These are phyloP conservation scores for Saccharomycopsis fibuligera DNA, from an alignment of 805 yeast species.

Conservation along the genomic window DNA sequence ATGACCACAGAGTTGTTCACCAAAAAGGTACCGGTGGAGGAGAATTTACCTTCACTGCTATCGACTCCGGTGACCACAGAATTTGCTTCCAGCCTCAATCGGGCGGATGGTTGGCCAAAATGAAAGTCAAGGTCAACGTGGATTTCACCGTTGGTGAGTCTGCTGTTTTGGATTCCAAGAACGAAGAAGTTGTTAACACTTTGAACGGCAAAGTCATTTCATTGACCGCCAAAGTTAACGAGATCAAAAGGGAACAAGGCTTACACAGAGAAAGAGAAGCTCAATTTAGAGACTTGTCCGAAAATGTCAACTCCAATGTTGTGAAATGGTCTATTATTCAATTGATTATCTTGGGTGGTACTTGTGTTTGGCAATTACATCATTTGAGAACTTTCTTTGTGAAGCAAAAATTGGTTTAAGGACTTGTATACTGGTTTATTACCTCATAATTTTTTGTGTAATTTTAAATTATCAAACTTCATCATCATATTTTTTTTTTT, in stretches of 20 bases:
- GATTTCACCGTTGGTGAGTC: slow-evolving; percentile 67
- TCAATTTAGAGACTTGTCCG: slow-evolving; percentile 63
- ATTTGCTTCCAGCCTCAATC: slow-evolving; percentile 54
- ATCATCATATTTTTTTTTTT: no score
- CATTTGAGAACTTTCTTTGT: slow-evolving; percentile 73
- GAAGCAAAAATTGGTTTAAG: slow-evolving; percentile 62
- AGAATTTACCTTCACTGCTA: slow-evolving; percentile 66
- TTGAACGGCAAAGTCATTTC: slow-evolving; percentile 52
- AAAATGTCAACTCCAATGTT: slow-evolving; percentile 61
- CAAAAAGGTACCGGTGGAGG: slow-evolving; percentile 62
- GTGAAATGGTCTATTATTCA: slow-evolving; percentile 71
- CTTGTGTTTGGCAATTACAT: slow-evolving; percentile 69
- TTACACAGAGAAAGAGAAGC: slow-evolving; percentile 72
- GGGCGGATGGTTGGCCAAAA: slow-evolving; percentile 58
- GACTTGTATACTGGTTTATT: no score
- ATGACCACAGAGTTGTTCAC: slow-evolving; percentile 66
- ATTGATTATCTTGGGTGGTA: slow-evolving; percentile 52
- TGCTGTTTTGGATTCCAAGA: slow-evolving; percentile 59
- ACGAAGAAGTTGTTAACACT: slow-evolving; percentile 47
- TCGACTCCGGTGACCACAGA: slow-evolving; percentile 73
- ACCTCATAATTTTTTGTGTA: no score
- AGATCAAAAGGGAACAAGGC: slow-evolving; percentile 59
- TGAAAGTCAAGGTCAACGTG: slow-evolving; percentile 50
- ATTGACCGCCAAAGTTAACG: slow-evolving; percentile 49
- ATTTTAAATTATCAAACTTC: no score